A percentile compares a stretch with the other conserved stretches of the same genome.
phyloP scores from a whole-genome alignment of 2,329 filamentous ascomycete genomes.

The Cylindrodendrum hubeiense region DNA sequence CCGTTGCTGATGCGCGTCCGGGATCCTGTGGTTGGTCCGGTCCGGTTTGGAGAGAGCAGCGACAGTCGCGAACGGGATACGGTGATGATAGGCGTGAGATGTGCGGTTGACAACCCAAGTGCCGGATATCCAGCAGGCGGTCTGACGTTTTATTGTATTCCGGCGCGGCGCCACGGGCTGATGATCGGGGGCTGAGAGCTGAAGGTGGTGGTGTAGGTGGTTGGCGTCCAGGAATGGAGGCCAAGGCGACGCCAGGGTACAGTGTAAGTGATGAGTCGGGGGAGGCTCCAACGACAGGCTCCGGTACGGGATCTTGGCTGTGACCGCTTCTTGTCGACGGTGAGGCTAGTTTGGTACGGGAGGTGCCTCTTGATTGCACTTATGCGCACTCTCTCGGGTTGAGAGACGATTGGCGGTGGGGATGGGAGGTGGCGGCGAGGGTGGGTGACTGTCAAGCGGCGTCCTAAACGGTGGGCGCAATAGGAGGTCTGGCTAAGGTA shows the following conservation, averaged over 20 bases:
- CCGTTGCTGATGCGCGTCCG: neutral
- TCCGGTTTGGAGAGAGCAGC: constrained; percentile 9
- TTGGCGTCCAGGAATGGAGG: constrained; percentile 22
- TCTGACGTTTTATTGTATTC: constrained; percentile 43
- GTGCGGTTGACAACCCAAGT: constrained; percentile 25
- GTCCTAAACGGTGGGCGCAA: constrained; percentile 2
- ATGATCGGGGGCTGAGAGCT: constrained; percentile 35
- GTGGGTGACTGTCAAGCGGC: constrained; percentile 1
- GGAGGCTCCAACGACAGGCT: constrained; percentile 13
- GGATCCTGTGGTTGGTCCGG: neutral
- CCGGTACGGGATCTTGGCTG: neutral
- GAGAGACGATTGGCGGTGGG: constrained; percentile 5
- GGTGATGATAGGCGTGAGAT: constrained; percentile 31
- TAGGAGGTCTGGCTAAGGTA: constrained; percentile 1
- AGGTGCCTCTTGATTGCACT: constrained; percentile 1
- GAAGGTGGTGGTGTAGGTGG: constrained; percentile 28
- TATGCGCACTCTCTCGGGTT: constrained; percentile 2
- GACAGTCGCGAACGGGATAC: constrained; percentile 31
- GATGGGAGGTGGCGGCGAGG: neutral
- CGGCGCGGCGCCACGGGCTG: constrained; percentile 33
- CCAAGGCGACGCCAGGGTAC: constrained; percentile 25
- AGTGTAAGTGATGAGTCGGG: constrained; percentile 28
- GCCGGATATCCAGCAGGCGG: constrained; percentile 33
- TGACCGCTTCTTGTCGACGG: constrained; percentile 23
- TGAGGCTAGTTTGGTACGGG: neutral